These are phyloP conservation scores for Xylariales sp. DNA, from an alignment of 2,329 filamentous ascomycete species.

Conservation along the genomic window DNA sequence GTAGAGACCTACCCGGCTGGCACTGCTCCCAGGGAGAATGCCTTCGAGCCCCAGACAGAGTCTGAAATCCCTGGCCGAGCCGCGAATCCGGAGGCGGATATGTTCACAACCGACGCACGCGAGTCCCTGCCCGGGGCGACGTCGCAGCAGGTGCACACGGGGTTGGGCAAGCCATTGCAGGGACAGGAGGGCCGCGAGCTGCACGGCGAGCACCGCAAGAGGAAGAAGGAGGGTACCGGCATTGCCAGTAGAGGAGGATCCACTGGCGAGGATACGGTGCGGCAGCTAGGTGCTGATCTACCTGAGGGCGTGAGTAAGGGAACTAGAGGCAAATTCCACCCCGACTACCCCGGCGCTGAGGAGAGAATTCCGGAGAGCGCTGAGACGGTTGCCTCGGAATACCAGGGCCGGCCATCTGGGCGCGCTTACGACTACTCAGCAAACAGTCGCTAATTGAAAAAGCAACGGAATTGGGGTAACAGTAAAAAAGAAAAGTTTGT, in stretches of 20 bases:
- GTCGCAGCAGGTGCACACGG: conserved; percentile 36
- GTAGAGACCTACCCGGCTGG: conserved; percentile 58
- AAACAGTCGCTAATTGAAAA: no score
- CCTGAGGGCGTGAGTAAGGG: background rate
- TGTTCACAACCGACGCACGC: conserved; percentile 23
- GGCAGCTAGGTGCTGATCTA: background rate
- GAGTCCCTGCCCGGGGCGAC: conserved; percentile 40
- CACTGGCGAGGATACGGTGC: conserved; percentile 15
- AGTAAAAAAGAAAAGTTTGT: no score
- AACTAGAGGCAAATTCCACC: background rate
- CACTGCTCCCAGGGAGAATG: conserved; percentile 49
- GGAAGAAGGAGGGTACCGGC: conserved; percentile 32
- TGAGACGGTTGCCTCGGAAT: background rate
- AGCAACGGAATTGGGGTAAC: no score
- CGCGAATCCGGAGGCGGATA: conserved; percentile 11
- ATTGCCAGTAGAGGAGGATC: conserved; percentile 34
- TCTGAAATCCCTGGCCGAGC: conserved; percentile 30
- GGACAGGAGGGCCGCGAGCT: conserved; percentile 38
- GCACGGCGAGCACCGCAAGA: conserved; percentile 28
- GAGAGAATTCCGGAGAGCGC: background rate
- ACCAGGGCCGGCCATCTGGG: no score
- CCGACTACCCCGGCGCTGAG: background rate
- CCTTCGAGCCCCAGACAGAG: conserved; percentile 33
- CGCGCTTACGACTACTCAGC: no score
- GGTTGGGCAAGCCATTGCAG: conserved; percentile 36